Evolutionary conservation across 768 basidiomycete genomes (phyloP).

Genomic region (Phlegmacium glaucopus): DNA sequence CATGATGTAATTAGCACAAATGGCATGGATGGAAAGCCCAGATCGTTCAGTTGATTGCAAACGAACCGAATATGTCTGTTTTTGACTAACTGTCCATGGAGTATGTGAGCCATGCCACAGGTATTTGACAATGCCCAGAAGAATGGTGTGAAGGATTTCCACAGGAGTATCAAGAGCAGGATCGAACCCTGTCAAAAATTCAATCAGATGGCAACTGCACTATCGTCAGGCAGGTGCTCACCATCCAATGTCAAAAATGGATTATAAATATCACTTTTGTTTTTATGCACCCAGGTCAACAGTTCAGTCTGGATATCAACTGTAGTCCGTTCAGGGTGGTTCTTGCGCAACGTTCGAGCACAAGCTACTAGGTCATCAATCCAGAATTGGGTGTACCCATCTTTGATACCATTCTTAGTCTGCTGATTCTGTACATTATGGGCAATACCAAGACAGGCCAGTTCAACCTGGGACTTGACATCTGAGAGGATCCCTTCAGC

Average conservation of each 20-base stretch:
- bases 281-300: constrained; percentile 2
- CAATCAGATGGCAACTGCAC: not conserved
- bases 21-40: not conserved
- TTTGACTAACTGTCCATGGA: not conserved
- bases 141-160: not conserved
- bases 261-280: constrained; percentile 7
- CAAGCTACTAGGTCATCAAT: constrained; percentile 24
- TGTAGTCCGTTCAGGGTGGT: not conserved
- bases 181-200: not conserved
- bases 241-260: constrained; percentile 6
- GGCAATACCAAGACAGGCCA: constrained; percentile 6
- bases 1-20: not conserved
- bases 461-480: constrained; percentile 5
- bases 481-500: not conserved
- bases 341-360: constrained; percentile 1
- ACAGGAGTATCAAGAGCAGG: not conserved
- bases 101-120: not conserved
- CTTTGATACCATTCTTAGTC: constrained; percentile 29
- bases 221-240: not conserved
- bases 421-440: constrained; percentile 13
- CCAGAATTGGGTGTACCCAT: constrained; percentile 28
- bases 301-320: constrained; percentile 7
- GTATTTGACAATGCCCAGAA: not conserved
- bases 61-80: not conserved
- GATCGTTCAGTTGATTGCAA: not conserved